Evolutionary conservation across 2,329 filamentous ascomycete genomes (phyloP).

Genomic region (Calonectria hongkongensis): DNA sequence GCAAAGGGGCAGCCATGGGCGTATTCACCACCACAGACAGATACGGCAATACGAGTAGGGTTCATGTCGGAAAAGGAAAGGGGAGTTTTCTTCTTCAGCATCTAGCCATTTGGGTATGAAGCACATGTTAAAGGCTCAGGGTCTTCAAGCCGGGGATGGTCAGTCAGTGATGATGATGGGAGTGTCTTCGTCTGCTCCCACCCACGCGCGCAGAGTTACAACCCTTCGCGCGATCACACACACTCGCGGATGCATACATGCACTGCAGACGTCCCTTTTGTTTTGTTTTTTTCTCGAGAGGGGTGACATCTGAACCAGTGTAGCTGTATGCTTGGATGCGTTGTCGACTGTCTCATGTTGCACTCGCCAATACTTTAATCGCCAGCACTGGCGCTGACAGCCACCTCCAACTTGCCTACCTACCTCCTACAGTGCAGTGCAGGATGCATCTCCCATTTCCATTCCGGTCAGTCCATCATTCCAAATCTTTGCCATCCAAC

Average conservation of each 20-base stretch:
- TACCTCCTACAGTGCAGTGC: constrained; percentile 1
- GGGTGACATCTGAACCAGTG: constrained; percentile 22
- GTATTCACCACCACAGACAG: neutral
- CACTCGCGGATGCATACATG: constrained; percentile 12
- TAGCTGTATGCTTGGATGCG: constrained; percentile 30
- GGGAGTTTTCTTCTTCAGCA: constrained; percentile 1
- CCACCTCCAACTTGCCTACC: constrained; percentile 16
- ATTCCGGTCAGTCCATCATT: constrained; percentile 6
- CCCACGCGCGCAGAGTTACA: constrained; percentile 14
- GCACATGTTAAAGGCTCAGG: constrained; percentile 18
- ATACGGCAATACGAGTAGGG: constrained; percentile 1
- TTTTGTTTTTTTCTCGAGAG: constrained; percentile 4
- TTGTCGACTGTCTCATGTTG: constrained; percentile 26
- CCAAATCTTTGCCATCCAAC: constrained; percentile 26
- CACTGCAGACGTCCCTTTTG: neutral
- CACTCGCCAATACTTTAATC: constrained; percentile 19
- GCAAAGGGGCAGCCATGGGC: neutral
- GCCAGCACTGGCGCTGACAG: constrained; percentile 1
- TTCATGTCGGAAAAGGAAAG: constrained; percentile 12
- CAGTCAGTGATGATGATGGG: neutral
- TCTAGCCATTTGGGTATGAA: neutral
- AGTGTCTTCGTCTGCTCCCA: constrained; percentile 23
- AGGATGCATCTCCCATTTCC: constrained; percentile 23
- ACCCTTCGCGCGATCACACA: neutral
- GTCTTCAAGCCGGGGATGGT: constrained; percentile 9